Evolutionary conservation across 1,284 basidiomycete genomes (phyloP).

Genomic region (Ustanciosporium gigantosporum): DNA sequence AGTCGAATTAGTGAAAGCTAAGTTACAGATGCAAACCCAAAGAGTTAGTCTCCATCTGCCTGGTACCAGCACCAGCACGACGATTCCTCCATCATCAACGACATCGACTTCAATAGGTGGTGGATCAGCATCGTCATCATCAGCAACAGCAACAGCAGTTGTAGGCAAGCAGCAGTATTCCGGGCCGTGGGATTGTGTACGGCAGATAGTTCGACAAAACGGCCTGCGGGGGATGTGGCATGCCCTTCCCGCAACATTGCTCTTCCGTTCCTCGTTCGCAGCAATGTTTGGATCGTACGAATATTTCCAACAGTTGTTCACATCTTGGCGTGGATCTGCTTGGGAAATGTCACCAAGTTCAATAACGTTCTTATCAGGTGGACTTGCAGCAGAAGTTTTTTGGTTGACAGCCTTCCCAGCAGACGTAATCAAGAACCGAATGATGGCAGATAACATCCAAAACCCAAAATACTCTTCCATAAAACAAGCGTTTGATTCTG

Average conservation of each 20-base stretch:
- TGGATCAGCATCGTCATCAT: not conserved
- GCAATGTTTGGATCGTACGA: conserved; percentile 60
- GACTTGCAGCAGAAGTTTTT: conserved; percentile 59
- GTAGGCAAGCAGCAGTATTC: conserved; percentile 27
- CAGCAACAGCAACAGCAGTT: not conserved
- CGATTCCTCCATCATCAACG: not conserved
- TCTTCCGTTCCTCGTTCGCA: conserved; percentile 58
- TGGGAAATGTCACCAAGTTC: conserved; percentile 68
- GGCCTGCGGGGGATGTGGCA: conserved; percentile 60
- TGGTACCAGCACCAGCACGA: not conserved
- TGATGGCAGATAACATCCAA: conserved; percentile 66
- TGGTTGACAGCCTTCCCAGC: conserved; percentile 72
- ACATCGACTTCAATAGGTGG: no score
- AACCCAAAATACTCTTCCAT: conserved; percentile 58
- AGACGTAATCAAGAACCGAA: conserved; percentile 71
- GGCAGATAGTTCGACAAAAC: conserved; percentile 51
- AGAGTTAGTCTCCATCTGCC: conserved; percentile 60
- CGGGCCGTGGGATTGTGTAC: conserved; percentile 60
- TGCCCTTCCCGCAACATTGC: conserved; percentile 60
- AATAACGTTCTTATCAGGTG: conserved; percentile 73
- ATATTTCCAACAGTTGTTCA: conserved; percentile 39
- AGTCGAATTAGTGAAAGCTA: conserved; percentile 68
- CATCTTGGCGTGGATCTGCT: conserved; percentile 21
- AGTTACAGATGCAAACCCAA: conserved; percentile 75
- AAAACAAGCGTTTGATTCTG: conserved; percentile 14